Evolutionary conservation across 352 stramenopile species (phyloP).

Genomic region (Synura sp.): DNA sequence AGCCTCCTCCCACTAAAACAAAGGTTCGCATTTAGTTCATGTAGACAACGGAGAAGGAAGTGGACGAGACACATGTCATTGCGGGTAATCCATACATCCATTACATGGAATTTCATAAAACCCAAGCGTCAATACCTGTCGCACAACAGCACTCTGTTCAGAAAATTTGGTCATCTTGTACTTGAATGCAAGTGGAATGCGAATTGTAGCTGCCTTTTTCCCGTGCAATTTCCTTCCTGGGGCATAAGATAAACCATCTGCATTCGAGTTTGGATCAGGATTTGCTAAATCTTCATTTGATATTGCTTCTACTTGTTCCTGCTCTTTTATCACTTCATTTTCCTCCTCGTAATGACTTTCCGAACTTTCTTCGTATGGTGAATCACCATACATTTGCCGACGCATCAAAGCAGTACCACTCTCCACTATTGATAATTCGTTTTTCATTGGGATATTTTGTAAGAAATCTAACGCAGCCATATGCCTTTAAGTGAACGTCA

Average conservation of each 20-base stretch:
- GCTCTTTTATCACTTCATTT: not conserved
- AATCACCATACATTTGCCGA: no score
- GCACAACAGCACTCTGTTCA: conserved; percentile 6
- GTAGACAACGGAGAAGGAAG: no score
- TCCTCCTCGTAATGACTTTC: not conserved
- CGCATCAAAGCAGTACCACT: no score
- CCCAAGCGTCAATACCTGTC: no score
- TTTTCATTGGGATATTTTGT: conserved; percentile 37
- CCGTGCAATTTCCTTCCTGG: not conserved
- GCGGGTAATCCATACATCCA: no score
- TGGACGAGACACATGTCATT: no score
- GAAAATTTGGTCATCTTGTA: not conserved
- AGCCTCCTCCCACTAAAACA: no score
- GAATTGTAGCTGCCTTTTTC: not conserved
- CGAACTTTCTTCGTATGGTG: not conserved
- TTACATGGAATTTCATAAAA: no score
- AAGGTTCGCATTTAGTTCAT: no score
- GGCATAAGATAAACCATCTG: not conserved
- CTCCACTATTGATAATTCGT: conserved; percentile 4
- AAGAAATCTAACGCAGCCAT: conserved; percentile 43
- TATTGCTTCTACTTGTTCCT: not conserved
- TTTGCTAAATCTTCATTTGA: not conserved
- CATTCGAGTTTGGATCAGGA: not conserved
- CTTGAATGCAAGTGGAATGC: not conserved
- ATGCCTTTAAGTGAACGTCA: conserved; percentile 15